Evolutionary conservation across 148 eudicot species (phyloP).

Genomic region (Euryodendron excelsum): DNA sequence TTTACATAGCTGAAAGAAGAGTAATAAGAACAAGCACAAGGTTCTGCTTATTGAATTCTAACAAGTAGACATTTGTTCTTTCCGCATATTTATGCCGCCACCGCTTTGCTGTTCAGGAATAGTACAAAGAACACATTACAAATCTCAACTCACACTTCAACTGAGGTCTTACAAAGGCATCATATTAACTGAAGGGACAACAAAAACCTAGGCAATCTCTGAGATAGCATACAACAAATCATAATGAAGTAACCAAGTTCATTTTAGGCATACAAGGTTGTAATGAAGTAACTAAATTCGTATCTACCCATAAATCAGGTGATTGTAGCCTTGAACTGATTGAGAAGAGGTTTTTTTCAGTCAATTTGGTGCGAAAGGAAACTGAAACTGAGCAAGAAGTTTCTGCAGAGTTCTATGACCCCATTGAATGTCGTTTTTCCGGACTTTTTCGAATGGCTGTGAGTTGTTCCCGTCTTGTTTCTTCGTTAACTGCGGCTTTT

Average conservation of each 20-base stretch:
- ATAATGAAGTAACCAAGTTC: neutral
- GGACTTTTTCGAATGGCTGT: neutral
- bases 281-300: neutral
- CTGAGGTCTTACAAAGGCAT: neutral
- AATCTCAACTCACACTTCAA: neutral
- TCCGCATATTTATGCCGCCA: neutral
- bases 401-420: slow-evolving; percentile 40
- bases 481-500: neutral
- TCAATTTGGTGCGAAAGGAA: slow-evolving; percentile 2
- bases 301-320: neutral
- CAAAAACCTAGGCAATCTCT: neutral
- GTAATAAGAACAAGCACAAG: neutral
- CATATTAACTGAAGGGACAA: neutral
- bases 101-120: neutral
- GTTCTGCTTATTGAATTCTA: neutral
- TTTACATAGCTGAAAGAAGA: neutral
- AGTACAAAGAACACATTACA: neutral
- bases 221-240: neutral
- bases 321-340: neutral
- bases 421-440: slow-evolving; percentile 40
- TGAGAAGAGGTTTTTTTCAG: neutral
- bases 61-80: neutral
- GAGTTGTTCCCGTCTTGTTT: slow-evolving; percentile 16
- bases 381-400: slow-evolving; percentile 24
- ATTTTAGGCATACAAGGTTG: neutral